phyloP scores from a whole-genome alignment of 2,329 filamentous ascomycete genomes.

The Laburnicola sp. region DNA sequence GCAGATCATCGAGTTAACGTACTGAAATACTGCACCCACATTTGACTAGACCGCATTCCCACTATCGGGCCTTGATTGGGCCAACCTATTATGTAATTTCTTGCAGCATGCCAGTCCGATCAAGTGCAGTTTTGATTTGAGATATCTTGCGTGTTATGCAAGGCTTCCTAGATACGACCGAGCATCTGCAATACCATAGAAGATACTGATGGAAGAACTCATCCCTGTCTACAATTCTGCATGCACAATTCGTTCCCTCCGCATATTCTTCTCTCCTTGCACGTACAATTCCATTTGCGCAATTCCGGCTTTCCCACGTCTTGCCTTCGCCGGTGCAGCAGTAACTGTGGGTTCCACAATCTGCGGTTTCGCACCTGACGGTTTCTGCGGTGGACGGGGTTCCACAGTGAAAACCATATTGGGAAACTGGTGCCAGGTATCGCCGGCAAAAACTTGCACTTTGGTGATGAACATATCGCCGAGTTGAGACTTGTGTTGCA shows the following conservation, averaged over 20 bases:
- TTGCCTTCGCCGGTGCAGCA: background rate
- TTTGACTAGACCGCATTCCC: no score
- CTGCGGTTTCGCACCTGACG: background rate
- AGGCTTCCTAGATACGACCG: no score
- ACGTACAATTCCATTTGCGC: background rate
- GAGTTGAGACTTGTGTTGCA: conserved; percentile 20
- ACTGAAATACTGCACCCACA: background rate
- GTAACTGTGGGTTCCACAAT: background rate
- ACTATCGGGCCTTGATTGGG: no score
- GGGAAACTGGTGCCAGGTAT: background rate
- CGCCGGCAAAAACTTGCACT: background rate
- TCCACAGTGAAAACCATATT: background rate
- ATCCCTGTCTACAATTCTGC: background rate
- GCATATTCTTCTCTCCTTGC: background rate
- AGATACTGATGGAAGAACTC: background rate
- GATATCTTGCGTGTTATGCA: no score
- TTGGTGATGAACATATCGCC: background rate
- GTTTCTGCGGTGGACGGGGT: background rate
- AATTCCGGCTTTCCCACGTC: background rate
- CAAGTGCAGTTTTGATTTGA: no score
- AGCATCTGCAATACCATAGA: no score
- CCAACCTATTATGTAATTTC: no score
- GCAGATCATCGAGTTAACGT: background rate
- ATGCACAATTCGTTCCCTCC: background rate
- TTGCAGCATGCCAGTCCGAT: no score